phyloP scores from a whole-genome alignment of 352 stramenopile genomes.

The Elongisporangium anandrum region DNA sequence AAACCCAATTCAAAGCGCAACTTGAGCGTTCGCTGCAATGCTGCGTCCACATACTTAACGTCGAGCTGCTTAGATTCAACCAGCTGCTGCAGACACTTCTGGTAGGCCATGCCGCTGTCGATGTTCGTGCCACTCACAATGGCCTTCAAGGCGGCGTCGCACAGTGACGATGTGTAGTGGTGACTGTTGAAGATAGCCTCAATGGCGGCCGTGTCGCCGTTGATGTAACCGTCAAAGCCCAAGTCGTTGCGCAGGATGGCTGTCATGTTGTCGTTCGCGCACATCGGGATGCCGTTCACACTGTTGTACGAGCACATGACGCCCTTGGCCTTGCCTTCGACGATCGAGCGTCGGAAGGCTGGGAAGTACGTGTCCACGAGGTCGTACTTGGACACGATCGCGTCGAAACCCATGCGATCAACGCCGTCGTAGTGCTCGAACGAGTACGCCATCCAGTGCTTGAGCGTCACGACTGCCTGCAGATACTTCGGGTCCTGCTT shows the following conservation, averaged over 20 bases:
- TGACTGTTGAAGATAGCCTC: constrained; percentile 53
- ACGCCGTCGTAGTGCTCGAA: constrained; percentile 45
- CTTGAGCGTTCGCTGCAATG: constrained; percentile 38
- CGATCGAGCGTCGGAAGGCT: constrained; percentile 66
- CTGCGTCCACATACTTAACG: constrained; percentile 37
- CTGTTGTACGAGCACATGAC: constrained; percentile 95
- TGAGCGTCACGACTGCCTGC: constrained; percentile 78
- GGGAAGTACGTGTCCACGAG: constrained; percentile 85
- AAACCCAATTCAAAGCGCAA: constrained; percentile 83
- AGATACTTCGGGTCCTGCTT: constrained; percentile 32
- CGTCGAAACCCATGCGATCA: constrained; percentile 73
- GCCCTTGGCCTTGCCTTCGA: constrained; percentile 45
- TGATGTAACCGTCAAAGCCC: constrained; percentile 89
- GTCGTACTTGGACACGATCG: constrained; percentile 76
- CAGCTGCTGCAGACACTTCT: constrained; percentile 47
- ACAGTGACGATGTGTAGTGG: constrained; percentile 51
- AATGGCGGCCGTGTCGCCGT: constrained; percentile 85
- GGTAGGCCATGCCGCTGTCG: constrained; percentile 64
- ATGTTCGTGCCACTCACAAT: constrained; percentile 67
- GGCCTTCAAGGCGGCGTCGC: constrained; percentile 27
- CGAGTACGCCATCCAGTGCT: constrained; percentile 90
- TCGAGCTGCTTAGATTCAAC: constrained; percentile 24
- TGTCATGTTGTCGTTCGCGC: constrained; percentile 66
- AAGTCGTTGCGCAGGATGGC: constrained; percentile 50
- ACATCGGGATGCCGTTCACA: constrained; percentile 87